phyloP scores from a whole-genome alignment of 441 rosid species.

The Pelargonium citronellum region DNA sequence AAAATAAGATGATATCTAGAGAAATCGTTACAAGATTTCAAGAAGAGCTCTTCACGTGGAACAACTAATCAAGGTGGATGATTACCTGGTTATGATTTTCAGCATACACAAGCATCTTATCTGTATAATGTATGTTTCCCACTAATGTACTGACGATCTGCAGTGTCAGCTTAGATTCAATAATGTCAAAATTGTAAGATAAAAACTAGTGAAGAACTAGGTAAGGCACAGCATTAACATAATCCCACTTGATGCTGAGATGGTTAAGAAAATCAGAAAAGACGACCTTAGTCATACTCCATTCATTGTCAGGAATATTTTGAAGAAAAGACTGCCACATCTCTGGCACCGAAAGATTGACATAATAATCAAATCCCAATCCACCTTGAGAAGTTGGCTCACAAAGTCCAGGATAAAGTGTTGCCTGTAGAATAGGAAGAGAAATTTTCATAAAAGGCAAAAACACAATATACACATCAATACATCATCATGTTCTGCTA shows the following conservation, averaged over 20 bases:
- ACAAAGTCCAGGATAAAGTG: constrained; percentile 89
- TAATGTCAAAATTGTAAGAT: constrained; percentile 6
- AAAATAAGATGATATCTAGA: background rate
- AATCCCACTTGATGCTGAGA: constrained; percentile 17
- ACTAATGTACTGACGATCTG: constrained; percentile 75
- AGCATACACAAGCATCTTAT: constrained; percentile 75
- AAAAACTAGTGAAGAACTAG: constrained; percentile 15
- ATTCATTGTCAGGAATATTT: constrained; percentile 56
- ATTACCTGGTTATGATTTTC: constrained; percentile 89
- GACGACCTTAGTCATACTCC: constrained; percentile 95
- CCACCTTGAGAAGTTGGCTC: constrained; percentile 92
- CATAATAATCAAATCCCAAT: constrained; percentile 84
- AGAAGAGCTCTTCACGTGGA: constrained; percentile 16
- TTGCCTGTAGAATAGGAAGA: constrained; percentile 38
- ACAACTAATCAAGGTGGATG: constrained; percentile 11
- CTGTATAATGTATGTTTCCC: constrained; percentile 56
- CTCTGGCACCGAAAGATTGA: constrained; percentile 79
- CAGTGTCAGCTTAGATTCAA: constrained; percentile 15
- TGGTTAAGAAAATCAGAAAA: constrained; percentile 18
- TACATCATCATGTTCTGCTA: background rate
- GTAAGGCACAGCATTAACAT: constrained; percentile 13
- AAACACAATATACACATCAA: background rate
- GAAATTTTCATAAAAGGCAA: constrained; percentile 14
- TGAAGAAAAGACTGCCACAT: constrained; percentile 88
- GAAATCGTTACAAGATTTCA: constrained; percentile 4